Evolutionary conservation across 1,284 basidiomycete species (phyloP).

Genomic region (Stygiomarasmius scandens): DNA sequence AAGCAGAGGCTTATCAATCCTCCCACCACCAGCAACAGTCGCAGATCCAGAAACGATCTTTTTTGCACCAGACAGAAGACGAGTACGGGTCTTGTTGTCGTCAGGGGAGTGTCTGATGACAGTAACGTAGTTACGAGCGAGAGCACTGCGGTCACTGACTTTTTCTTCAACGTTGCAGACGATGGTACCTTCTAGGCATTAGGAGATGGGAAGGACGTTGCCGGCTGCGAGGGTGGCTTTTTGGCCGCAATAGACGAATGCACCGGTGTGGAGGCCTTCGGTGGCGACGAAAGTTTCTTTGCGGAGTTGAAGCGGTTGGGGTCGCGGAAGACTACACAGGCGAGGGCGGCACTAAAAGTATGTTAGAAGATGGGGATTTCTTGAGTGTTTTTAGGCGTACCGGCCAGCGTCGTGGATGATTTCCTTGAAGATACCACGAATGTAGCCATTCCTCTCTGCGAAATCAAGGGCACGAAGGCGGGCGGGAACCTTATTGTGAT

Average conservation of each 20-base stretch:
- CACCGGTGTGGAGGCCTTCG: conserved; percentile 97
- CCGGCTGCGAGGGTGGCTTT: conserved; percentile 94
- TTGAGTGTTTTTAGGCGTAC: conserved; percentile 49
- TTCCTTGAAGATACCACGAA: conserved; percentile 98
- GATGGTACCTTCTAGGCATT: conserved; percentile 98
- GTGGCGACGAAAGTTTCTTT: conserved; percentile 98
- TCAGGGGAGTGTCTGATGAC: conserved; percentile 96
- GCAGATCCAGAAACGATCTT: conserved; percentile 89
- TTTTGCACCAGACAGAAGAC: conserved; percentile 94
- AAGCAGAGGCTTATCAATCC: conserved; percentile 97
- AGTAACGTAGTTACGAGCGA: conserved; percentile 99
- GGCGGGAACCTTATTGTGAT: conserved; percentile 94
- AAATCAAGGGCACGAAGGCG: conserved; percentile 95
- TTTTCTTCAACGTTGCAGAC: conserved; percentile 99
- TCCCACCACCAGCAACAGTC: conserved; percentile 96
- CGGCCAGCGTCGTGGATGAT: conserved; percentile 99
- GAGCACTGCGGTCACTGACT: conserved; percentile 94
- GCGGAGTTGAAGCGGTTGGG: conserved; percentile 99
- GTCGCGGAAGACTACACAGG: conserved; percentile 98
- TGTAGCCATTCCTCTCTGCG: conserved; percentile 98
- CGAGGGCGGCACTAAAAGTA: conserved; percentile 88
- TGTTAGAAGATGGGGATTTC: neutral
- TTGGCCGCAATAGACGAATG: conserved; percentile 99
- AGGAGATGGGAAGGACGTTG: conserved; percentile 93
- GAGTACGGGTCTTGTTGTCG: conserved; percentile 92